These are phyloP conservation scores for Claviceps fusiformis DNA, from an alignment of 2,329 filamentous ascomycete genomes.

Conservation along the genomic window DNA sequence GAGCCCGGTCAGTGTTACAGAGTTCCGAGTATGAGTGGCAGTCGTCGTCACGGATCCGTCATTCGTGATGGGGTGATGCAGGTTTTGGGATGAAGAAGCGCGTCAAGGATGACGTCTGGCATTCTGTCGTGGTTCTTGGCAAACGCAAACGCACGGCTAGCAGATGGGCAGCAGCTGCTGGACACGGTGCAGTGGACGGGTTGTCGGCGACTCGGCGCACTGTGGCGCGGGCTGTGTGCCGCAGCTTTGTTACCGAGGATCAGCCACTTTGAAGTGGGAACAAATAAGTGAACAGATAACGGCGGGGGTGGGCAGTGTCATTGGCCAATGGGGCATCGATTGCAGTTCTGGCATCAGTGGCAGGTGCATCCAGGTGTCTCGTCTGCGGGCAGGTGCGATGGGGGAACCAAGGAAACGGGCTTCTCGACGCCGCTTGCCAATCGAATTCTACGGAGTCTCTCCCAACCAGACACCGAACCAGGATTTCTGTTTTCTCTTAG, in stretches of 20 bases:
- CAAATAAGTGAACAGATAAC: too few species aligned
- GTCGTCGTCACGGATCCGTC: conserved; percentile 1
- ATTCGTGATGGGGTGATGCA: neutral
- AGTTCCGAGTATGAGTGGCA: neutral
- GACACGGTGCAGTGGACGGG: too few species aligned
- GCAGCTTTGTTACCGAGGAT: neutral
- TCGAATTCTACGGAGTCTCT: too few species aligned
- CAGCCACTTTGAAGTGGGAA: too few species aligned
- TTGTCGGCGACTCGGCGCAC: neutral
- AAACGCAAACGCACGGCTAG: neutral
- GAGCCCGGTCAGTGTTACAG: neutral
- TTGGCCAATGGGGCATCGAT: too few species aligned
- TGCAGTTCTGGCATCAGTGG: too few species aligned
- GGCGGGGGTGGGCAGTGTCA: too few species aligned
- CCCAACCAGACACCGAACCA: too few species aligned
- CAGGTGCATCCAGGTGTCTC: too few species aligned
- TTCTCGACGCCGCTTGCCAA: neutral
- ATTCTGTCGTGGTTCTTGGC: neutral
- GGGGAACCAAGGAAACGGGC: too few species aligned
- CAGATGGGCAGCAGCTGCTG: neutral
- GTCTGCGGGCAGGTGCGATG: too few species aligned
- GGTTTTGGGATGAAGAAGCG: neutral
- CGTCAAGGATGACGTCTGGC: conserved; percentile 3
- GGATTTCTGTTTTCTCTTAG: too few species aligned
- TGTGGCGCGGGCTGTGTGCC: neutral